These are phyloP conservation scores for Macaranga tanarius DNA, from an alignment of 441 rosid genomes.

Conservation along the genomic window DNA sequence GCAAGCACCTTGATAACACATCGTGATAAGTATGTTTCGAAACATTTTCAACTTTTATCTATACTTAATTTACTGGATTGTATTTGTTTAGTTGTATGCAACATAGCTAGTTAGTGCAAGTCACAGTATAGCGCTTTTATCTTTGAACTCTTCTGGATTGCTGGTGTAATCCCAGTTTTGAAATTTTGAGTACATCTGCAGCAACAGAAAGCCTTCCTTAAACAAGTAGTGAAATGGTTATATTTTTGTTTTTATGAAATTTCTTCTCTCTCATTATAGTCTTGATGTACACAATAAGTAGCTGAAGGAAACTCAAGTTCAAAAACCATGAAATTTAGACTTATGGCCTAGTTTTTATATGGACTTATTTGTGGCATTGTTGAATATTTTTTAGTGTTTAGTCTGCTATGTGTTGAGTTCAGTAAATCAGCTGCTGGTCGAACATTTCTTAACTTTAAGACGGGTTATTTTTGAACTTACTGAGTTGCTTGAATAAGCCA, in stretches of 20 bases:
- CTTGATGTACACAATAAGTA: neutral
- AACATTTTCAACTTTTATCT: neutral
- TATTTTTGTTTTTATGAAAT: neutral
- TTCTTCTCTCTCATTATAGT: neutral
- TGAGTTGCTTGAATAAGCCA: neutral
- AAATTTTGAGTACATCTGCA: neutral
- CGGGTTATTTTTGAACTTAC: neutral
- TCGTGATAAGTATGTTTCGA: slow-evolving; percentile 47
- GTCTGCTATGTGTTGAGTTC: neutral
- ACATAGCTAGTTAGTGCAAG: neutral
- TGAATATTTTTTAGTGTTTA: neutral
- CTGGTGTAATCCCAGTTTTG: neutral
- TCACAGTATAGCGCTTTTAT: neutral
- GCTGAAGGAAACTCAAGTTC: neutral
- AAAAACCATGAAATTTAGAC: neutral
- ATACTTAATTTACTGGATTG: neutral
- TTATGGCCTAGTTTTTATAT: neutral
- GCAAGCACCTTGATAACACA: slow-evolving; percentile 46
- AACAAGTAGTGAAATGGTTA: neutral
- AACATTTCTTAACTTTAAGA: too few relatives aligned
- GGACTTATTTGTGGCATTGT: neutral
- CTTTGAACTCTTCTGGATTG: neutral
- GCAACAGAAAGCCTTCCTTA: neutral
- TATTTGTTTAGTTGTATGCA: neutral
- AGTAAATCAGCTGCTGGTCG: too few relatives aligned